Conservation (phyloP, 2,329 filamentous ascomycete genomes). For the Anthostomella pinea region DNA sequence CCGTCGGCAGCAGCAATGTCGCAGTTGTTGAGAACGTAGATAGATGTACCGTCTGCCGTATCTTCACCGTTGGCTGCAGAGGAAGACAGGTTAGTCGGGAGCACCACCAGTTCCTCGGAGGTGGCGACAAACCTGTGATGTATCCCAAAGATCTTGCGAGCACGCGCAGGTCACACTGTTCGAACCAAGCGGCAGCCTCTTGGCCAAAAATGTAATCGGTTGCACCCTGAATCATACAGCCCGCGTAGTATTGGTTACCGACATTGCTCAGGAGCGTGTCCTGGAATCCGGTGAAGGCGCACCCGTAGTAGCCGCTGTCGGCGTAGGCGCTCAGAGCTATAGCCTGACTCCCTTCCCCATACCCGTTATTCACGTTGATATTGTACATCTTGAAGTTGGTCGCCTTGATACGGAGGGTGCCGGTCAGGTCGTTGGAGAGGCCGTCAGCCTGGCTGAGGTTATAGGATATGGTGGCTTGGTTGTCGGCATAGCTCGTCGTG, state of each 20-base stretch:
- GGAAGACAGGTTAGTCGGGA: not conserved
- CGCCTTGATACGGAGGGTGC: conserved; percentile 43
- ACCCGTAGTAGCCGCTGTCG: conserved; percentile 46
- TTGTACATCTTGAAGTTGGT: conserved; percentile 59
- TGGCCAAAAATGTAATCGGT: conserved; percentile 50
- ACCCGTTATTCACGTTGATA: conserved; percentile 48
- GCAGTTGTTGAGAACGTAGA: conserved; percentile 8
- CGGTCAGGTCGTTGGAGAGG: conserved; percentile 50
- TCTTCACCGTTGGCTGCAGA: conserved; percentile 39
- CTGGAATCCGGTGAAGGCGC: conserved; percentile 44
- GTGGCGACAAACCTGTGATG: conserved; percentile 36
- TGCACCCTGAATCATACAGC: conserved; percentile 43
- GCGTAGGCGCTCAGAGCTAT: conserved; percentile 43
- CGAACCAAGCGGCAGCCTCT: conserved; percentile 40
- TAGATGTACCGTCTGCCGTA: conserved; percentile 24
- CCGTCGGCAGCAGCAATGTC: conserved; percentile 31
- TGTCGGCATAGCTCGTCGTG: conserved; percentile 49
- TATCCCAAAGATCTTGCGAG: conserved; percentile 34
- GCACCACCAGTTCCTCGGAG: not conserved
- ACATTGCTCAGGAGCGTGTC: conserved; percentile 45
- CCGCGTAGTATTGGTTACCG: conserved; percentile 46
- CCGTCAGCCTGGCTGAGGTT: conserved; percentile 45
- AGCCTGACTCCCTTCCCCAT: conserved; percentile 44
- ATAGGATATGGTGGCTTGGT: conserved; percentile 53
- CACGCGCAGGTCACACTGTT: conserved; percentile 39